These are phyloP conservation scores for Rugonectria rugulosa DNA, from an alignment of 2,329 filamentous ascomycete genomes.

Conservation along the genomic window DNA sequence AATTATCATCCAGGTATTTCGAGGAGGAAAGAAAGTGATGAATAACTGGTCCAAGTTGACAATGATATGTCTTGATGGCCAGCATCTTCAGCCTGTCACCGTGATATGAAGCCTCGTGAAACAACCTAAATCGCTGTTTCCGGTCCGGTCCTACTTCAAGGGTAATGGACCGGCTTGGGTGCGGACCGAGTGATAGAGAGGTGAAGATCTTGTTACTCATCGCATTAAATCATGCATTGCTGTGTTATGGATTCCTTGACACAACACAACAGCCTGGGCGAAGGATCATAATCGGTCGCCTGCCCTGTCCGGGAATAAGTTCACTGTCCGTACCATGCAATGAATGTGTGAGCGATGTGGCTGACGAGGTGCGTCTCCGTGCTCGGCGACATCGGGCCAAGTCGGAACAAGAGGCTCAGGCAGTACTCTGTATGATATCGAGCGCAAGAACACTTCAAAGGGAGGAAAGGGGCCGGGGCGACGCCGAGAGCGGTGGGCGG, in stretches of 20 bases:
- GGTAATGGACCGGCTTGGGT: not conserved
- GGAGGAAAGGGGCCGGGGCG: constrained; percentile 15
- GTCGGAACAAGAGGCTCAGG: constrained; percentile 20
- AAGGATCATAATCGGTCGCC: constrained; percentile 18
- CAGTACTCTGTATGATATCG: not conserved
- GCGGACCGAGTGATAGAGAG: not conserved
- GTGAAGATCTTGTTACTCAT: constrained; percentile 25
- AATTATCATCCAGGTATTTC: constrained; percentile 34
- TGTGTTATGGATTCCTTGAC: constrained; percentile 25
- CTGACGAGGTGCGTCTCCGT: constrained; percentile 8
- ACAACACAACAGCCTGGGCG: constrained; percentile 7
- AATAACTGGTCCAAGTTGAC: constrained; percentile 19
- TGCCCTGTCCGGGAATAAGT: constrained; percentile 30
- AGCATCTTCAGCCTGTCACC: too few species aligned
- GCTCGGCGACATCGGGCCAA: constrained; percentile 29
- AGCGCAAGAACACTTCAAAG: too few species aligned
- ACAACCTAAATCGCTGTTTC: too few species aligned
- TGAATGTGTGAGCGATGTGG: constrained; percentile 23
- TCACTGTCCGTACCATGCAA: too few species aligned
- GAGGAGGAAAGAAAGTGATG: constrained; percentile 1
- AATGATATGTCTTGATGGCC: too few species aligned
- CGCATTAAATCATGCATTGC: constrained; percentile 18
- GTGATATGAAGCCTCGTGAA: too few species aligned
- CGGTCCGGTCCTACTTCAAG: not conserved
- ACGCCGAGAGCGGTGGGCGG: constrained; percentile 24